Percentiles rank a stretch among this genome's conserved stretches.
These are phyloP conservation scores for Cercospora janseana DNA, from an alignment of 2,329 filamentous ascomycete genomes.

Conservation along the genomic window DNA sequence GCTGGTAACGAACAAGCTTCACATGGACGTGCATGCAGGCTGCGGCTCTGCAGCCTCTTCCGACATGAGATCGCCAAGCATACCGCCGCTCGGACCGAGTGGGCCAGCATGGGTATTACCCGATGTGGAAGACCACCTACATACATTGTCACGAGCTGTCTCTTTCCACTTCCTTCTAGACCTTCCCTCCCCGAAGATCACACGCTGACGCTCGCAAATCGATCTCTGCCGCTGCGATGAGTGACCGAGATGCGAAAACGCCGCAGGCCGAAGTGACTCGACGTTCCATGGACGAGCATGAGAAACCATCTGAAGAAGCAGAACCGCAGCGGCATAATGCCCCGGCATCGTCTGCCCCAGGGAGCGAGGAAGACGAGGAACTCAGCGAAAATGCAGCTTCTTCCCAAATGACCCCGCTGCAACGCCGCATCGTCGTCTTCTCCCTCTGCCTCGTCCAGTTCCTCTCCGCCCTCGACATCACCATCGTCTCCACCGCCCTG, in stretches of 20 bases:
- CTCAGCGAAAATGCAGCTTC: too few species aligned
- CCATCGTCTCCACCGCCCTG: conserved; percentile 61
- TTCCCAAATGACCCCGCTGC: conserved; percentile 3
- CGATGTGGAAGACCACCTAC: too few species aligned
- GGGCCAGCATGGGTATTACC: background rate
- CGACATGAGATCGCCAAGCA: background rate
- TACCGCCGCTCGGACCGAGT: conserved; percentile 13
- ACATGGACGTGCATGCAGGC: background rate
- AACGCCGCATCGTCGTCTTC: conserved; percentile 7
- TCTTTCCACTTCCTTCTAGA: too few species aligned
- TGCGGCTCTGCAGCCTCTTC: background rate
- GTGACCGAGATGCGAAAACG: background rate
- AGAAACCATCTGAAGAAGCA: too few species aligned
- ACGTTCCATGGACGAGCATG: too few species aligned
- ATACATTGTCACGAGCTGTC: conserved; percentile 10
- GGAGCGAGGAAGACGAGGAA: background rate
- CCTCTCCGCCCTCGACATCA: conserved; percentile 61
- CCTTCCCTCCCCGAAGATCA: too few species aligned
- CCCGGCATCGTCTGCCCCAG: too few species aligned
- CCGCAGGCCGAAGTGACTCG: background rate
- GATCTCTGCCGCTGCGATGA: background rate
- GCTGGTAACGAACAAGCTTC: too few species aligned
- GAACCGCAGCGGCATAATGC: too few species aligned
- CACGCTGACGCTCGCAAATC: background rate
- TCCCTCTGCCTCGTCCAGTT: conserved; percentile 12